phyloP scores from a whole-genome alignment of 2,329 filamentous ascomycete genomes.

The Pezicula carpinea region DNA sequence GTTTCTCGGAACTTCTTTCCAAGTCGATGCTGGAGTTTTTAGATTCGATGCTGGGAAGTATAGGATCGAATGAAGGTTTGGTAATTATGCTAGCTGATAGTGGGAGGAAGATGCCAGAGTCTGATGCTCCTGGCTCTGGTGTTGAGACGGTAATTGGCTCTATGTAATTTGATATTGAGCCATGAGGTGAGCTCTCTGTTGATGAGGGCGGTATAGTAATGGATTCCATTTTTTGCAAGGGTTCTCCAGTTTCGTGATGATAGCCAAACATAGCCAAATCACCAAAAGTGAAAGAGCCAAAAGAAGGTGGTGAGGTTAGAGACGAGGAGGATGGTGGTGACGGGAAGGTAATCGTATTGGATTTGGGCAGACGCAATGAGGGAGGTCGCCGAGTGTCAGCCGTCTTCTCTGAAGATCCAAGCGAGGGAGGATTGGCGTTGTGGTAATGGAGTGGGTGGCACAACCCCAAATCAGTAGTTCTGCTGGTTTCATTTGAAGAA shows the following conservation, averaged over 20 bases:
- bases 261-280: too few relatives aligned
- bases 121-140: neutral
- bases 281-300: neutral
- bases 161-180: neutral
- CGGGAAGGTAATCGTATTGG: neutral
- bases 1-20: neutral
- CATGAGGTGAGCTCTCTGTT: neutral
- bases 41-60: too few relatives aligned
- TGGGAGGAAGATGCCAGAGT: constrained; percentile 1
- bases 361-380: neutral
- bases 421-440: too few relatives aligned
- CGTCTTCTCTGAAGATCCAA: neutral
- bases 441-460: too few relatives aligned
- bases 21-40: neutral
- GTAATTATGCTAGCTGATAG: neutral
- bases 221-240: neutral
- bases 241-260: too few relatives aligned
- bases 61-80: too few relatives aligned
- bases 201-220: neutral
- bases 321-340: neutral
- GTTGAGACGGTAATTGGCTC: neutral
- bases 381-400: neutral
- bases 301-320: neutral
- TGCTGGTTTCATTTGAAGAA: too few relatives aligned
- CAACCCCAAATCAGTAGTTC: too few relatives aligned